Conservation (phyloP, 345 rosid genomes). For the Salix udensis region DNA sequence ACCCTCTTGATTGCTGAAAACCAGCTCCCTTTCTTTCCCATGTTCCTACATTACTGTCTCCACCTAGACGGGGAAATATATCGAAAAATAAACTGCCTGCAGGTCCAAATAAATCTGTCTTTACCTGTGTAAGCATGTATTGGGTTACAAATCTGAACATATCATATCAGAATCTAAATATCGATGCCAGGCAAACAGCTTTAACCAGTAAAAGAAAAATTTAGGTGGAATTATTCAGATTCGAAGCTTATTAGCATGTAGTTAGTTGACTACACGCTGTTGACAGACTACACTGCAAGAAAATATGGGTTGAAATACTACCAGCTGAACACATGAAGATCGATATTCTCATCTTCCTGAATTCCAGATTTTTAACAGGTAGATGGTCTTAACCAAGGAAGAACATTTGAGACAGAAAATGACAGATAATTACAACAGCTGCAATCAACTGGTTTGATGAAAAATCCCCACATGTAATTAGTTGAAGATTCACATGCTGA, state of each 20-base stretch:
- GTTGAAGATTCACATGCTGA: background rate
- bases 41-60: conserved; percentile 57
- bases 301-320: background rate
- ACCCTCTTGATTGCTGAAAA: conserved; percentile 87
- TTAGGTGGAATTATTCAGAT: background rate
- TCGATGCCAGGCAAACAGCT: background rate
- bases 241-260: background rate
- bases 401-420: background rate
- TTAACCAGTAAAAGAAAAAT: background rate
- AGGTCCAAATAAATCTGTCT: background rate
- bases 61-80: conserved; percentile 29
- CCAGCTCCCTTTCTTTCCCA: conserved; percentile 98
- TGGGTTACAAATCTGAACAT: background rate
- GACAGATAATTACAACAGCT: background rate
- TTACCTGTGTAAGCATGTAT: conserved; percentile 4
- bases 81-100: conserved; percentile 18
- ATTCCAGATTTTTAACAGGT: background rate
- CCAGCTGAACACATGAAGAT: conserved; percentile 4
- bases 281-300: background rate
- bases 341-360: conserved; percentile 2
- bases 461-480: background rate
- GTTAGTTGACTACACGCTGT: background rate
- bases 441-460: background rate
- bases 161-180: background rate
- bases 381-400: background rate